Base-by-base conservation (phyloP, 2,329 filamentous ascomycete genomes). In the Colletotrichum camelliae region DNA sequence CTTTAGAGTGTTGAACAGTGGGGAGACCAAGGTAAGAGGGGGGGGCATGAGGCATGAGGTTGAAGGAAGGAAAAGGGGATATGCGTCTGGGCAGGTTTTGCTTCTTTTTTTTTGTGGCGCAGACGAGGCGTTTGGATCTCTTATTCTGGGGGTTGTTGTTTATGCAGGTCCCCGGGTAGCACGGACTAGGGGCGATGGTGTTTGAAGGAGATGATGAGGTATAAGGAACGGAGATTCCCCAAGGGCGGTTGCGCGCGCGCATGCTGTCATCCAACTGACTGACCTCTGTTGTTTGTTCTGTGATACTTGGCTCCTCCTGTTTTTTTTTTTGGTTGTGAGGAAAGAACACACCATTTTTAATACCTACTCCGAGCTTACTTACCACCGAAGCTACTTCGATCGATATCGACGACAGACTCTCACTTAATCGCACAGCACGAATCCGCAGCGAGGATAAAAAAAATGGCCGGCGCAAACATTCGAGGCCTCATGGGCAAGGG, bases 401-500 rank as follows among this genome's bases (percentile, higher is more conserved):
- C 24, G 55, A 58, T 35, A 33, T 29, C 24, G 15, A 31, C 29
- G 18, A n/a, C 57, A 18, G 18, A 48, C 18, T n/a, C 29, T 18
- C 16, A n/a, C 2, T 18, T 35, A 61, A 61, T 61, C 9, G 58
- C 58, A 61, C 29, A 10, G 4, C 0, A 27, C 61, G 35, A 48
- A 33, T 39, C 8, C 2, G 24, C 5, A 65, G n/a, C 7, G 24
- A 33, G 18, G 15, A 4, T 27, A 27, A 24, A n/a, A 24, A n/a
- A 39, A 24, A 24, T 72, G 67, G 64, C 55, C 60, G 27, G 72
- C 67, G n/a, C 58, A 18, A 71, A 67, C 16, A 57, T 77, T 33
- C 74, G 72, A 39, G 84, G 85, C 65, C 80, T 88, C 12, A 79
- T 83, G 31, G 83, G 79, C 72, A 82, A 78, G 21, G 85, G 86